Evolutionary conservation across 345 rosid species (phyloP).

Genomic region (Adansonia digitata): DNA sequence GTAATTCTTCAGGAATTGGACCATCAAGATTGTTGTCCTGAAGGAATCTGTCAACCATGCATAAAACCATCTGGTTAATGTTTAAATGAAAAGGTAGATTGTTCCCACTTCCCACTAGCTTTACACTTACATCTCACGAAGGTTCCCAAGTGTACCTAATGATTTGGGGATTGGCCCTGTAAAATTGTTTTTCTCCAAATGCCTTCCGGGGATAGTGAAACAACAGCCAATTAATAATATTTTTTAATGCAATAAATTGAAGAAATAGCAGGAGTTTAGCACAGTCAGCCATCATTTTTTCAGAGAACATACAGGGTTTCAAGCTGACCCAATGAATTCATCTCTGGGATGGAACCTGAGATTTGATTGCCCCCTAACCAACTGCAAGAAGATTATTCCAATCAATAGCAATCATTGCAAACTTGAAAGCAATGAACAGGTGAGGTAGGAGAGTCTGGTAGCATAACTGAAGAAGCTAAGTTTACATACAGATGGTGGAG

Average conservation of each 20-base stretch:
- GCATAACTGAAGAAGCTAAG: neutral
- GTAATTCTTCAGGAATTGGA: no score
- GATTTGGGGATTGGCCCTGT: no score
- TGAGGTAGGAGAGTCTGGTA: neutral
- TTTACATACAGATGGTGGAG: slow-evolving; percentile 57
- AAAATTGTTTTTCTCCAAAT: no score
- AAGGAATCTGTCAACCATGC: no score
- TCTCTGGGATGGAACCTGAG: slow-evolving; percentile 63
- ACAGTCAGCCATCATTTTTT: neutral
- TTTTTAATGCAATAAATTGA: neutral
- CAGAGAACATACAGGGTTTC: slow-evolving; percentile 54
- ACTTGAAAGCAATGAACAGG: neutral
- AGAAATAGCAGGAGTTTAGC: neutral
- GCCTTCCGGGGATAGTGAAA: no score
- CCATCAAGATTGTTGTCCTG: no score
- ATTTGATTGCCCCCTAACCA: slow-evolving; percentile 67
- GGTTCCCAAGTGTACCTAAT: no score
- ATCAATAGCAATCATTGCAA: neutral
- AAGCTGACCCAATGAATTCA: slow-evolving; percentile 42
- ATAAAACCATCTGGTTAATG: no score
- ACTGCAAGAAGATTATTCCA: slow-evolving; percentile 32
- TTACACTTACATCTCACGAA: no score
- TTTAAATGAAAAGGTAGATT: no score
- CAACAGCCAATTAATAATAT: neutral
- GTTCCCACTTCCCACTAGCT: no score